Conservation (phyloP, 345 rosid species). For the Lepidium sativum region DNA sequence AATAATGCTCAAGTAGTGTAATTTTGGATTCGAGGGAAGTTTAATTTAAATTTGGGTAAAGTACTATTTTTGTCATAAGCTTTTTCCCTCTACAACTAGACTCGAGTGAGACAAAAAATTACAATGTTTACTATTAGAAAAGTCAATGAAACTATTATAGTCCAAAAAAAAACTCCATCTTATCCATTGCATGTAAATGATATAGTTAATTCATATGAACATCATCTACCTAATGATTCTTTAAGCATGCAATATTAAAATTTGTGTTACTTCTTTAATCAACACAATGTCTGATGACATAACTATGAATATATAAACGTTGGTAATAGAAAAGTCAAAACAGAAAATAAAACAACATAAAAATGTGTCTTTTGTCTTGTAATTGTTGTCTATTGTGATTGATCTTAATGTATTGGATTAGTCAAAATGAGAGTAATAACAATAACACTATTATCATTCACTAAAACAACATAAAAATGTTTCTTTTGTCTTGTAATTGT, state of each 20-base stretch:
- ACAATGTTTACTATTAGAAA: too few species aligned
- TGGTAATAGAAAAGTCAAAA: conserved; percentile 5
- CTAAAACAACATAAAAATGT: conserved; percentile 16
- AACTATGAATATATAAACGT: neutral
- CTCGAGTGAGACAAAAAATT: too few species aligned
- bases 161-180: neutral
- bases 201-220: neutral
- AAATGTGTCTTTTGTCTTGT: conserved; percentile 15
- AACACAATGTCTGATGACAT: neutral
- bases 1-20: too few species aligned
- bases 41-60: too few species aligned
- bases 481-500: conserved; percentile 18
- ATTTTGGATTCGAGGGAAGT: too few species aligned
- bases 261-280: neutral
- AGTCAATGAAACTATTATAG: neutral
- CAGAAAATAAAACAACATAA: neutral
- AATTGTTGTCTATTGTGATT: conserved; percentile 22
- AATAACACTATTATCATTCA: conserved; percentile 21
- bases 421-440: conserved; percentile 22
- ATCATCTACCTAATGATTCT: neutral
- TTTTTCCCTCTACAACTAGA: too few species aligned
- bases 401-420: conserved; percentile 13
- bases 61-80: too few species aligned
- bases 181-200: neutral
- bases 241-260: neutral